Evolutionary conservation across 148 eudicot species (phyloP).

Genomic region (Dianthus caryophyllus): DNA sequence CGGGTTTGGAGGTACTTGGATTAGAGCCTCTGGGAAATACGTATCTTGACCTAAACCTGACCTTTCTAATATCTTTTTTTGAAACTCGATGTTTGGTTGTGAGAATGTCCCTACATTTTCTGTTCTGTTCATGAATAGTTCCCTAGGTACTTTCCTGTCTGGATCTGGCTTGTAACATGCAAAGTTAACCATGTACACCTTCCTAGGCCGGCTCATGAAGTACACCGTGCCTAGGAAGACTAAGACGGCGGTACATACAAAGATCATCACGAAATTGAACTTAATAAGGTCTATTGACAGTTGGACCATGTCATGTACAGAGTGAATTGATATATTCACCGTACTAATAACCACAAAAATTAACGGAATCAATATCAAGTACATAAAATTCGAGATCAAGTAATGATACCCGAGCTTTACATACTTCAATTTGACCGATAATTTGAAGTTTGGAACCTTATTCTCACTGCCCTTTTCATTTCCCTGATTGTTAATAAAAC

Average conservation of each 20-base stretch:
- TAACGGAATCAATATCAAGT: constrained; percentile 29
- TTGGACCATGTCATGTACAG: constrained; percentile 20
- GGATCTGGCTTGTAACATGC: constrained; percentile 37
- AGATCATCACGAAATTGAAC: constrained; percentile 25
- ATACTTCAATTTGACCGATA: constrained; percentile 35
- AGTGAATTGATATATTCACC: constrained; percentile 23
- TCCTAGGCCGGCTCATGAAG: constrained; percentile 41
- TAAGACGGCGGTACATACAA: constrained; percentile 20
- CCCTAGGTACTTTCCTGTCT: constrained; percentile 22
- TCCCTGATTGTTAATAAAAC: background rate
- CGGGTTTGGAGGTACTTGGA: constrained; percentile 31
- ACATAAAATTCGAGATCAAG: constrained; percentile 35
- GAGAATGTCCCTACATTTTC: constrained; percentile 21
- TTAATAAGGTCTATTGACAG: constrained; percentile 23
- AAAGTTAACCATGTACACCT: constrained; percentile 35
- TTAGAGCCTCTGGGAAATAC: constrained; percentile 37
- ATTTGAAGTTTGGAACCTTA: constrained; percentile 26
- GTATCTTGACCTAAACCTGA: constrained; percentile 43
- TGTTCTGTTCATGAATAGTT: constrained; percentile 34
- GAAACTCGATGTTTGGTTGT: constrained; percentile 33
- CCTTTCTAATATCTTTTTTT: constrained; percentile 38
- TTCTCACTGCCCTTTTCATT: background rate
- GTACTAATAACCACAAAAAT: constrained; percentile 2
- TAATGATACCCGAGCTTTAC: constrained; percentile 45
- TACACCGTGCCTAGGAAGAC: constrained; percentile 34